Base-by-base conservation (phyloP, 225 moss, liverwort and hornwort species). In the Pleurozium schreberi region DNA sequence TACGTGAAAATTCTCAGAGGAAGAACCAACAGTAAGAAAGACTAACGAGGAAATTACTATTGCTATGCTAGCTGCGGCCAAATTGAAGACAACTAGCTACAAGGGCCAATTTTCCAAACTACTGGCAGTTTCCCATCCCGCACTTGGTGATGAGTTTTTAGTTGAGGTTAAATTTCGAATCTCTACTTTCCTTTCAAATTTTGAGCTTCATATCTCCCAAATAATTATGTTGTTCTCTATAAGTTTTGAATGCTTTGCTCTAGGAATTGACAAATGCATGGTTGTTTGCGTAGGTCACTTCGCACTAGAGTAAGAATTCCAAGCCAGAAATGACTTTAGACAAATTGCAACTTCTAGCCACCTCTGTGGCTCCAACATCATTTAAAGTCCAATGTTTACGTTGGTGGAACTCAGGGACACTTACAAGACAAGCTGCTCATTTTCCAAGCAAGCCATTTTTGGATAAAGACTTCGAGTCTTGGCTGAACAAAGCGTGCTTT, bases 1-100 rank as follows among this genome's bases (percentile, higher is more conserved):
- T 21, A 1, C 22, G 8, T 0, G 5, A 3, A n/a, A 68, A 68
- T 0, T n/a, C 2, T 6, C 1, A 1, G 20, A 67, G 3, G 38
- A 67, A 38, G 38, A 67, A 3, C 6, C 38, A 38, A 38, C 3
- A 9, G 1, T 38, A 20, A 0, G 1, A 0, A 38, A 4, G 3
- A 38, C 5, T 20, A 19, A 38, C 3, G 5, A 67, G 9, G 20
- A 67, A 38, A 67, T 67, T 2, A 67, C 20, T 4, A 38, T 1
- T 10, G 19, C 11, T 3, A 20, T 67, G 10, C 3, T 38, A 19
- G 6, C 5, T 67, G 4, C 3, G 0, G 11, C 19, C 2, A 67
- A 67, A 20, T 38, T 67, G 66, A 67, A 67, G 20, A 20, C 6
- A 6, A 10, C 20, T 5, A 38, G 11, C 1, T 67, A 20, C 19